Conservation (phyloP, 2,329 filamentous ascomycete species). For the Elsinoe ampelina region DNA sequence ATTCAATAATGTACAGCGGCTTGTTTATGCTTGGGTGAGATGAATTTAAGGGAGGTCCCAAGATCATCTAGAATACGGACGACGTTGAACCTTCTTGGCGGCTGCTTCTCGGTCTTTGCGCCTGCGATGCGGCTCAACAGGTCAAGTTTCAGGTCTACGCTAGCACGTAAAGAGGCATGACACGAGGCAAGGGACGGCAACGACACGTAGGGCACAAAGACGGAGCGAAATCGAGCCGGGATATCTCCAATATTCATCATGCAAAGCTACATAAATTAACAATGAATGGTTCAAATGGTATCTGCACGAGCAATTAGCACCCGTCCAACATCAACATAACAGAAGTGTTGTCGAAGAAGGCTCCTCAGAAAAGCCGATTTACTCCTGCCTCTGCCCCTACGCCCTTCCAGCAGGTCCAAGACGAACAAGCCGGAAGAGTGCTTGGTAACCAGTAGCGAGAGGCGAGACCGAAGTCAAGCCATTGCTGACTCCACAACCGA, state of each 20-base stretch:
- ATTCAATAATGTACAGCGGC: background rate
- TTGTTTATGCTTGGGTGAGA: background rate
- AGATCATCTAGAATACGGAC: slow-evolving; percentile 3
- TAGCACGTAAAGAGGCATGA: background rate
- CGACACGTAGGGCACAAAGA: too few relatives aligned
- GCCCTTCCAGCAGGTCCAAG: slow-evolving; percentile 25
- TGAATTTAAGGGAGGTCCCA: background rate
- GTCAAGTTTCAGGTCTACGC: slow-evolving; percentile 9
- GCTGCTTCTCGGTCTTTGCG: slow-evolving; percentile 3
- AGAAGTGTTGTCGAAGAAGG: background rate
- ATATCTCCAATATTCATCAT: background rate
- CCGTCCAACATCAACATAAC: background rate
- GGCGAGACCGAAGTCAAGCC: slow-evolving; percentile 16
- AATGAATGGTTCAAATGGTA: background rate
- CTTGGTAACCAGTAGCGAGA: slow-evolving; percentile 28
- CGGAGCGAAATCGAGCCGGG: too few relatives aligned
- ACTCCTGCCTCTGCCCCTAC: slow-evolving; percentile 32
- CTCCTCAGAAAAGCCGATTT: slow-evolving; percentile 31
- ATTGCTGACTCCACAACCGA: slow-evolving; percentile 31
- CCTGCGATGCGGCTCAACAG: background rate
- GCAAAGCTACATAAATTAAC: background rate
- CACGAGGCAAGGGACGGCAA: slow-evolving; percentile 5
- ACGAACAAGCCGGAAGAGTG: slow-evolving; percentile 25
- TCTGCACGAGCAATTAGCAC: background rate
- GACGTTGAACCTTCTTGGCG: slow-evolving; percentile 12